Evolutionary conservation across 352 stramenopile genomes (phyloP).

Genomic region (Aphanomyces stellatus): DNA sequence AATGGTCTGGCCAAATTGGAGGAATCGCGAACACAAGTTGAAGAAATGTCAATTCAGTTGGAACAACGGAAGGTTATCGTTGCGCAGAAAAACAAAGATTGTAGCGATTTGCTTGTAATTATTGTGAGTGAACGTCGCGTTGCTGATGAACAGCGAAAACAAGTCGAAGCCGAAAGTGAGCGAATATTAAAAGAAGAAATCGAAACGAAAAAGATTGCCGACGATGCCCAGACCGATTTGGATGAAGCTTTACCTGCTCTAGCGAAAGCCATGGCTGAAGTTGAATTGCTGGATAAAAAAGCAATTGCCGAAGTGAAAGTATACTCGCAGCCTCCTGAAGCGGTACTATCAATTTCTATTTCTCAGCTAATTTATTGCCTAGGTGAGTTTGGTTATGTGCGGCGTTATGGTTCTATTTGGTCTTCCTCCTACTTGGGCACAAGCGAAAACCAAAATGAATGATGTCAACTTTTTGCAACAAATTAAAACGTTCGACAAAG

Average conservation of each 20-base stretch:
- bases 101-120: constrained; percentile 90
- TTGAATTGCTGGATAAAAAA: constrained; percentile 94
- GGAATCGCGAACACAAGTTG: constrained; percentile 70
- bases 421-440: constrained; percentile 87
- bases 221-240: constrained; percentile 93
- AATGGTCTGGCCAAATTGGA: constrained; percentile 77
- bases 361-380: background rate
- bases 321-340: constrained; percentile 87
- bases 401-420: constrained; percentile 96
- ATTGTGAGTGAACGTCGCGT: constrained; percentile 92
- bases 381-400: constrained; percentile 83
- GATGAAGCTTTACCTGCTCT: constrained; percentile 90
- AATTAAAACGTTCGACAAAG: constrained; percentile 95
- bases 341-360: constrained; percentile 37
- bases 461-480: constrained; percentile 90
- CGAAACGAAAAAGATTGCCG: constrained; percentile 91
- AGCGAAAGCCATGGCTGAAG: constrained; percentile 88
- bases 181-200: constrained; percentile 86
- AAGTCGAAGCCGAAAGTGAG: constrained; percentile 91
- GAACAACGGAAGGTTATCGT: constrained; percentile 86
- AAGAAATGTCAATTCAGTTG: constrained; percentile 81
- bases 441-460: constrained; percentile 91
- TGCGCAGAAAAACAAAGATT: constrained; percentile 90
- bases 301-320: constrained; percentile 93
- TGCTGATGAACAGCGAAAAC: constrained; percentile 89